Evolutionary conservation across 768 basidiomycete genomes (phyloP).

Genomic region (Calvatia gigantea): DNA sequence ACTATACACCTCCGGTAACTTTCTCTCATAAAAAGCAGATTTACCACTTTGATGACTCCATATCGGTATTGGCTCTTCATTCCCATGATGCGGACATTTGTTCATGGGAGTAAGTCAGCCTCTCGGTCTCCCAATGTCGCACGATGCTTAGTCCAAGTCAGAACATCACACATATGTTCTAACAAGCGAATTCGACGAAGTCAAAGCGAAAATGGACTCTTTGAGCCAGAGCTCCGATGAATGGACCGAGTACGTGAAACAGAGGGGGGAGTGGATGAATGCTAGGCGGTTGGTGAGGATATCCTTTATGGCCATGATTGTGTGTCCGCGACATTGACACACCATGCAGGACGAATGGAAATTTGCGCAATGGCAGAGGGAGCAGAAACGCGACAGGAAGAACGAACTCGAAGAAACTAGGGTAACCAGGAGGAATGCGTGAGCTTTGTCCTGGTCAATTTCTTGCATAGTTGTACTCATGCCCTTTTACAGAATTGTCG

Average conservation of each 20-base stretch:
- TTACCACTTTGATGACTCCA: background rate
- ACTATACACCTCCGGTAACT: background rate
- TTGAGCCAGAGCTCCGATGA: background rate
- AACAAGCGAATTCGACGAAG: constrained; percentile 3
- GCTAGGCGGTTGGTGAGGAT: background rate
- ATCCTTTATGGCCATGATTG: background rate
- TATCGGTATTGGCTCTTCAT: background rate
- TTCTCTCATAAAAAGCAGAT: background rate
- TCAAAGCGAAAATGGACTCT: background rate
- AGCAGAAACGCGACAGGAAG: constrained; percentile 6
- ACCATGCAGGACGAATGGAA: background rate
- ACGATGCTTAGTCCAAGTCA: background rate
- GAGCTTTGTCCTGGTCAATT: background rate
- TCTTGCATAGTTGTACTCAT: background rate
- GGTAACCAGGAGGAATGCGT: constrained; percentile 14
- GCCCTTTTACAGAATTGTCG: constrained; percentile 12
- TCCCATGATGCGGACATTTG: constrained; percentile 3
- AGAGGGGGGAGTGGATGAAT: constrained; percentile 1
- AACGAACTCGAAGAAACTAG: constrained; percentile 12
- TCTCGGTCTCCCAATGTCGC: background rate
- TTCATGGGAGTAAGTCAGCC: background rate
- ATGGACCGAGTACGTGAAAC: background rate
- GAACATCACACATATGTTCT: constrained; percentile 3
- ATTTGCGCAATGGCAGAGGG: constrained; percentile 1
- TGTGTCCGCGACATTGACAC: background rate